phyloP scores from a whole-genome alignment of 1,284 basidiomycete species.

The Apiotrichum siamense region DNA sequence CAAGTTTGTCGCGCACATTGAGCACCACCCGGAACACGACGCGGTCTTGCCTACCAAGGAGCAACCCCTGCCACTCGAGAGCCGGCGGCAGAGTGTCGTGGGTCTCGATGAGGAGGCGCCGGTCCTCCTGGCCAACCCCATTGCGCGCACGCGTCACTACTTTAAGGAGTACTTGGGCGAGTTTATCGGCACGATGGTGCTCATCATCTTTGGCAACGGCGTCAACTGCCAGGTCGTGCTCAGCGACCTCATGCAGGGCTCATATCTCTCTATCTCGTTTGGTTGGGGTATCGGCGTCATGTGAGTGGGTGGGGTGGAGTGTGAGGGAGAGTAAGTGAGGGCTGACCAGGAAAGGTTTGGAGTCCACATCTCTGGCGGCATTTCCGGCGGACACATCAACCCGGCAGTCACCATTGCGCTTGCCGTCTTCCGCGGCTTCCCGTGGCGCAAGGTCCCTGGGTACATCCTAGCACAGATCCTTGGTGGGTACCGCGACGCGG shows the following conservation, averaged over 20 bases:
- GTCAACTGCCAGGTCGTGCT: constrained; percentile 17
- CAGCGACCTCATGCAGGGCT: constrained; percentile 3
- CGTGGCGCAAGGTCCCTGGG: constrained; percentile 33
- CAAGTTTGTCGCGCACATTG: neutral
- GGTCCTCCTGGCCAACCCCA: constrained; percentile 3
- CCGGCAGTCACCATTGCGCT: constrained; percentile 23
- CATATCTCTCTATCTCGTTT: constrained; percentile 12
- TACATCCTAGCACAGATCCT: constrained; percentile 32
- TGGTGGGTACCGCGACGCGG: constrained; percentile 8
- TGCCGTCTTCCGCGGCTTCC: constrained; percentile 28
- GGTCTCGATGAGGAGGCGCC: neutral
- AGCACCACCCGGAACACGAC: neutral
- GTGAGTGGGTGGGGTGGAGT: too few relatives aligned
- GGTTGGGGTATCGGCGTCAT: constrained; percentile 18
- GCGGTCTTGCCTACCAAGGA: too few relatives aligned
- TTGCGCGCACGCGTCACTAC: neutral
- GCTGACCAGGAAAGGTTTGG: constrained; percentile 6
- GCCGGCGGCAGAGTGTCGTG: neutral
- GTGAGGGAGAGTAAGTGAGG: too few relatives aligned
- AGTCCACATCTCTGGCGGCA: constrained; percentile 6
- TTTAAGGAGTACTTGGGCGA: constrained; percentile 11
- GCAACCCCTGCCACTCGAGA: neutral
- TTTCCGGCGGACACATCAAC: constrained; percentile 29
- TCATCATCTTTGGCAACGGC: constrained; percentile 16
- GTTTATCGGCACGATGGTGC: constrained; percentile 15